phyloP scores from a whole-genome alignment of 768 basidiomycete species.

The Phanerochaete carnosa region DNA sequence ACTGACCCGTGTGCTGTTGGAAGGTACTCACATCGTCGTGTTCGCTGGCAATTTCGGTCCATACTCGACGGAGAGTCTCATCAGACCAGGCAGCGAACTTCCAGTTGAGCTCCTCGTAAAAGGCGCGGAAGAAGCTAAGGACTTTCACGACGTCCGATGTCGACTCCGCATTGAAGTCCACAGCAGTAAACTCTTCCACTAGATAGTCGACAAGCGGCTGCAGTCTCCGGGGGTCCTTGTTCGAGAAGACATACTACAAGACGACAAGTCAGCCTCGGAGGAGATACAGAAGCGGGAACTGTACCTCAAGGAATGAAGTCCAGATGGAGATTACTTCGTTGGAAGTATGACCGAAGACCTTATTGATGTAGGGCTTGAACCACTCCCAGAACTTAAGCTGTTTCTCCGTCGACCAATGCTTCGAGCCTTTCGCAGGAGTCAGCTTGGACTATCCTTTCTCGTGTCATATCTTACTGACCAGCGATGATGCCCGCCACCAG shows the following conservation, averaged over 20 bases:
- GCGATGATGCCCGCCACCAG: slow-evolving; percentile 70
- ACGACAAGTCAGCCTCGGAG: neutral
- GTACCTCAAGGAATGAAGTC: slow-evolving; percentile 76
- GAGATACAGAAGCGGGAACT: neutral
- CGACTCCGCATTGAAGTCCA: slow-evolving; percentile 80
- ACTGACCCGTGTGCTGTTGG: slow-evolving; percentile 4
- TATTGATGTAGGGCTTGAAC: slow-evolving; percentile 65
- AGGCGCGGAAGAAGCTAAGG: slow-evolving; percentile 62
- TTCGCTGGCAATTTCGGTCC: slow-evolving; percentile 63
- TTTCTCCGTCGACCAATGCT: slow-evolving; percentile 80
- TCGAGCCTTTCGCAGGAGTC: slow-evolving; percentile 50
- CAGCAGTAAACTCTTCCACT: slow-evolving; percentile 53
- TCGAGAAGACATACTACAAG: slow-evolving; percentile 67
- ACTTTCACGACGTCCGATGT: slow-evolving; percentile 78
- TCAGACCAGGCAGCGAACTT: slow-evolving; percentile 81
- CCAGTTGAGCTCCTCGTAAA: slow-evolving; percentile 74
- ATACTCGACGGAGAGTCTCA: slow-evolving; percentile 60
- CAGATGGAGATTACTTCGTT: slow-evolving; percentile 79
- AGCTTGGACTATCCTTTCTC: slow-evolving; percentile 2
- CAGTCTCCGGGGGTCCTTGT: slow-evolving; percentile 79
- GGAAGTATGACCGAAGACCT: slow-evolving; percentile 67
- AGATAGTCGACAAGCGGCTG: slow-evolving; percentile 78
- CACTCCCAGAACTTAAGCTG: slow-evolving; percentile 76
- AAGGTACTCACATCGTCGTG: slow-evolving; percentile 65
- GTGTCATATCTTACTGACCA: slow-evolving; percentile 33